Conservation (phyloP, 805 yeast genomes). For the Ogataea saltuana region DNA sequence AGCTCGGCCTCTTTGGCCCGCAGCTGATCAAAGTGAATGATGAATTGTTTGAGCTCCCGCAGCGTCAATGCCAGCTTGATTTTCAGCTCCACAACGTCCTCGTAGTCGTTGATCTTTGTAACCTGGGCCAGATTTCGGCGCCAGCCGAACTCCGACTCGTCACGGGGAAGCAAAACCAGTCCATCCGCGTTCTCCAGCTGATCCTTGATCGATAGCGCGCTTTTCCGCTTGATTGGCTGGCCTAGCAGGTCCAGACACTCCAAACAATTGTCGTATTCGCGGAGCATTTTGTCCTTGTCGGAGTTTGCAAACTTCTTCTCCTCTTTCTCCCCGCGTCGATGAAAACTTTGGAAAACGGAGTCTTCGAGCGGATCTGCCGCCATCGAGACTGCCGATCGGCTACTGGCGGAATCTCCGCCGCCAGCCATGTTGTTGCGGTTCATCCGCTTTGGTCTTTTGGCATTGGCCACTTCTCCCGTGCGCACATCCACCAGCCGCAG, state of each 20-base stretch:
- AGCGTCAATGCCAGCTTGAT: constrained; percentile 54
- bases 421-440: constrained; percentile 1
- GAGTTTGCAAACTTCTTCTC: constrained; percentile 59
- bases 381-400: no score
- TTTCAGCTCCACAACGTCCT: constrained; percentile 51
- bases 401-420: no score
- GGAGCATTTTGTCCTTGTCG: constrained; percentile 52
- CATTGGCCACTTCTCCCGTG: constrained; percentile 8
- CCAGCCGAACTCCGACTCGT: constrained; percentile 9
- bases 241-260: constrained; percentile 44
- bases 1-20: constrained; percentile 37
- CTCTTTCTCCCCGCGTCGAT: constrained; percentile 60
- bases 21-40: constrained; percentile 41
- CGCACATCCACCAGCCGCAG: constrained; percentile 23
- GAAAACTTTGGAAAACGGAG: constrained; percentile 45
- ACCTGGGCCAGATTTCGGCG: constrained; percentile 16
- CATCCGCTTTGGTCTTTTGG: constrained; percentile 6
- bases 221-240: constrained; percentile 17
- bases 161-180: background rate
- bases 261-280: constrained; percentile 57
- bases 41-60: constrained; percentile 43
- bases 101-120: constrained; percentile 47
- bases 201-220: constrained; percentile 5
- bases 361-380: constrained; percentile 50
- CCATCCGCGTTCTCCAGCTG: constrained; percentile 12